phyloP scores from a whole-genome alignment of 345 rosid genomes.

The Camelina neglecta region DNA sequence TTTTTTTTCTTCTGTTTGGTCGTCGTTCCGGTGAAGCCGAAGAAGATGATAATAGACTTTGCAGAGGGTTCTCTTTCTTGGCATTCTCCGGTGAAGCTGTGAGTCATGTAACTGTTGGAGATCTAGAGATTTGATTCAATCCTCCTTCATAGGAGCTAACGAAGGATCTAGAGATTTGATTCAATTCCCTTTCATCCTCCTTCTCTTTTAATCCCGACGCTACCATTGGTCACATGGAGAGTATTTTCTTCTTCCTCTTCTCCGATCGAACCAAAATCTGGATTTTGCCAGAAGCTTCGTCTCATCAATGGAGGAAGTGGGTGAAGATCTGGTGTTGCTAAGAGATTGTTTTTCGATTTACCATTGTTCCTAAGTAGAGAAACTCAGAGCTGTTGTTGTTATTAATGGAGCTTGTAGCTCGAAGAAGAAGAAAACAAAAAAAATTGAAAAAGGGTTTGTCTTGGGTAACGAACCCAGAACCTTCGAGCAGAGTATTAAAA shows the following conservation, averaged over 20 bases:
- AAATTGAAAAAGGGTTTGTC: too few species aligned
- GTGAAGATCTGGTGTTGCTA: slow-evolving; percentile 73
- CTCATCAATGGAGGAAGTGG: slow-evolving; percentile 88
- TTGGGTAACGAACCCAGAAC: slow-evolving; percentile 35
- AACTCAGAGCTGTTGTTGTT: slow-evolving; percentile 49
- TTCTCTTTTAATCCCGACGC: slow-evolving; percentile 46
- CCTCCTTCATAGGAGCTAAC: slow-evolving; percentile 33
- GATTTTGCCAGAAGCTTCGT: slow-evolving; percentile 54
- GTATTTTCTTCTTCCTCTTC: slow-evolving; percentile 82
- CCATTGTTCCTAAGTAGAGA: slow-evolving; percentile 80
- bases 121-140: slow-evolving; percentile 45
- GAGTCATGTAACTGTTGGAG: slow-evolving; percentile 47
- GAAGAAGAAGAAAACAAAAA: slow-evolving; percentile 36
- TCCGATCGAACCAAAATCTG: slow-evolving; percentile 55
- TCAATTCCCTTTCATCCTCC: too few species aligned
- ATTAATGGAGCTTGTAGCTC: too few species aligned
- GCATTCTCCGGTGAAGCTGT: slow-evolving; percentile 57
- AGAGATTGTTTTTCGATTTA: slow-evolving; percentile 45
- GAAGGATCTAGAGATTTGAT: too few species aligned
- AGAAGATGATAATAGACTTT: slow-evolving; percentile 40
- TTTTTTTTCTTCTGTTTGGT: too few species aligned
- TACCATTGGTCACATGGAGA: slow-evolving; percentile 80
- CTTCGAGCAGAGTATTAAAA: too few species aligned
- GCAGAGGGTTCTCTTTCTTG: slow-evolving; percentile 37
- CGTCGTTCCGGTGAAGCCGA: slow-evolving; percentile 51